These are phyloP conservation scores for Rhizoctonia solani DNA, from an alignment of 1,284 basidiomycete genomes.

Conservation along the genomic window DNA sequence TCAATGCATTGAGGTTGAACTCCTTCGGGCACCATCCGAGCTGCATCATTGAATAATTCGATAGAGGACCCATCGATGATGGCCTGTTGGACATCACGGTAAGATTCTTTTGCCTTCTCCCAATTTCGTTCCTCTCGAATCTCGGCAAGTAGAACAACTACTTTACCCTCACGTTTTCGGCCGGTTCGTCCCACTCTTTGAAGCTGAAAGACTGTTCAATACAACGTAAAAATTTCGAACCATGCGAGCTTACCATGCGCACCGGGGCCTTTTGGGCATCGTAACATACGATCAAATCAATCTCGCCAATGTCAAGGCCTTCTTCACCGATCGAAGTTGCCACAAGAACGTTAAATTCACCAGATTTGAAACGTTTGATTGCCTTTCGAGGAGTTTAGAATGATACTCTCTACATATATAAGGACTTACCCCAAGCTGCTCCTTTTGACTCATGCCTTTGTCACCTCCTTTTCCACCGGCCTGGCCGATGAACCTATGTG, in stretches of 20 bases:
- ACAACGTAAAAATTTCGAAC: constrained; percentile 16
- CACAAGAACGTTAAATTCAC: constrained; percentile 90
- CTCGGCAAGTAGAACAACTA: constrained; percentile 93
- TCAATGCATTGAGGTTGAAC: constrained; percentile 79
- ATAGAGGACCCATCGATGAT: constrained; percentile 86
- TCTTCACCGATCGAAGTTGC: constrained; percentile 98
- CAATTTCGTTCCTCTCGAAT: constrained; percentile 91
- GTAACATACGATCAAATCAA: constrained; percentile 97
- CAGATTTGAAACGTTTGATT: constrained; percentile 84
- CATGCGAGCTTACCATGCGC: constrained; percentile 73
- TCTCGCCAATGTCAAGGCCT: constrained; percentile 98
- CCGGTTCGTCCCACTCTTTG: constrained; percentile 97
- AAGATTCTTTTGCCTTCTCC: constrained; percentile 85
- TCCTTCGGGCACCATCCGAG: constrained; percentile 80
- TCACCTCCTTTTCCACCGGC: constrained; percentile 82
- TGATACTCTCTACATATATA: neutral
- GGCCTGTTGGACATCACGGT: constrained; percentile 87
- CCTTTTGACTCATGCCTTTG: constrained; percentile 88
- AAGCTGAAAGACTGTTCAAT: constrained; percentile 57
- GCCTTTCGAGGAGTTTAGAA: constrained; percentile 52
- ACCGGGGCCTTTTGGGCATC: constrained; percentile 96
- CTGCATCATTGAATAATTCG: constrained; percentile 91
- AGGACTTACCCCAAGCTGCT: constrained; percentile 77
- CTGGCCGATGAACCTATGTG: constrained; percentile 90
- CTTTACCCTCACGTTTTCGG: constrained; percentile 85